Conservation (phyloP, 495 filamentous ascomycete genomes). For the Lasiosphaeria ovina region DNA sequence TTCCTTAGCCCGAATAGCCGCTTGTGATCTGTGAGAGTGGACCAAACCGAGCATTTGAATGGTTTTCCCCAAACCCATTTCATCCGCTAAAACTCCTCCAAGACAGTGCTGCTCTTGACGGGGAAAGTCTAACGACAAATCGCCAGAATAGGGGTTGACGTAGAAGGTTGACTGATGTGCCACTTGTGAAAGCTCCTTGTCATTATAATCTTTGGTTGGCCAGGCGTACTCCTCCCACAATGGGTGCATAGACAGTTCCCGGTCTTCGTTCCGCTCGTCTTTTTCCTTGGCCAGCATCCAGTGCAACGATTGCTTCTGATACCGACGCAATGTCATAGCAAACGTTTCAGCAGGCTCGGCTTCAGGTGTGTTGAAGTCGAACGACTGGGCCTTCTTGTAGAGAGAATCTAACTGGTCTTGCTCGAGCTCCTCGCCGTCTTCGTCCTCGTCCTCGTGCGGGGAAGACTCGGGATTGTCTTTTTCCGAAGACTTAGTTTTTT, state of each 20-base stretch:
- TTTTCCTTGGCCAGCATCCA: slow-evolving; percentile 97
- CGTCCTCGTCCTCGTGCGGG: slow-evolving; percentile 59
- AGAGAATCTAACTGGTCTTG: slow-evolving; percentile 92
- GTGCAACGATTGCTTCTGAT: slow-evolving; percentile 90
- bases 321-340: slow-evolving; percentile 78
- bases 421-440: slow-evolving; percentile 86
- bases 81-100: slow-evolving; percentile 90
- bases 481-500: slow-evolving; percentile 27
- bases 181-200: slow-evolving; percentile 64
- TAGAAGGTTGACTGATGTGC: slow-evolving; percentile 73
- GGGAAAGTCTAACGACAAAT: slow-evolving; percentile 89
- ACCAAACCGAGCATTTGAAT: slow-evolving; percentile 97
- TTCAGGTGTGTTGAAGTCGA: slow-evolving; percentile 89
- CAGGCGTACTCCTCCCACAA: slow-evolving; percentile 95
- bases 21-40: slow-evolving; percentile 73
- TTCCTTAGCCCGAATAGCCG: slow-evolving; percentile 59
- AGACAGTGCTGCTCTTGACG: slow-evolving; percentile 91
- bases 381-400: slow-evolving; percentile 94
- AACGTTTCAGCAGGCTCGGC: slow-evolving; percentile 80
- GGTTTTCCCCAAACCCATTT: slow-evolving; percentile 89
- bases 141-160: slow-evolving; percentile 94
- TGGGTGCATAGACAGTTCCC: slow-evolving; percentile 84
- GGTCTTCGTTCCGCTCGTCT: slow-evolving; percentile 61
- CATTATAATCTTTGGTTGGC: slow-evolving; percentile 85
- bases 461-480: slow-evolving; percentile 48